Conservation (phyloP, 2,329 filamentous ascomycete genomes). For the Pestalotiopsis fici region DNA sequence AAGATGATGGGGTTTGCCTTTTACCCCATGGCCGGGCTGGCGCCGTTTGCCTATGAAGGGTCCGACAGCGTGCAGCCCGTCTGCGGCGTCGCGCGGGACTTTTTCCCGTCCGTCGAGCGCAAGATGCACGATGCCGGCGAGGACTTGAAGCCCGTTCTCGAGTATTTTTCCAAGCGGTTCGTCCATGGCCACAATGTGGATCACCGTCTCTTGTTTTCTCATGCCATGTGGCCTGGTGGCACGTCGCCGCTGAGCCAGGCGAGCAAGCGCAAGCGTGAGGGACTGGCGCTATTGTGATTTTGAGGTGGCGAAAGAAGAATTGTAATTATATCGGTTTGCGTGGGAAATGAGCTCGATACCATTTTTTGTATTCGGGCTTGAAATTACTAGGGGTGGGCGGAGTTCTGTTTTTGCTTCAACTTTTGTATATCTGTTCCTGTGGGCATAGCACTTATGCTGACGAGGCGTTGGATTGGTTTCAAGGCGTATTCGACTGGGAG, state of each 20-base stretch:
- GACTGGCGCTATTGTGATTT: not conserved
- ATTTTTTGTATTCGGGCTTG: no score
- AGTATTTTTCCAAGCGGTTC: slow-evolving; percentile 7
- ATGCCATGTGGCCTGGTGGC: slow-evolving; percentile 9
- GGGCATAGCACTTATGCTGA: no score
- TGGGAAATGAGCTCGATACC: no score
- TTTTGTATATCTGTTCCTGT: no score
- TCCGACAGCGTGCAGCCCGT: slow-evolving; percentile 9
- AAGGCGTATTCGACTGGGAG: no score
- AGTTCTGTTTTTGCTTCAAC: no score
- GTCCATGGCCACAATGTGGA: slow-evolving; percentile 10
- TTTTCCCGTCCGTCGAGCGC: slow-evolving; percentile 1
- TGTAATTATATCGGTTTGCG: no score
- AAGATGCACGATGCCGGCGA: not conserved
- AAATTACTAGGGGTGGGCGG: no score
- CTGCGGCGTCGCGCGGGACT: slow-evolving; percentile 6
- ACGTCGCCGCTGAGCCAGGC: slow-evolving; percentile 4
- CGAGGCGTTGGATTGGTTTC: no score
- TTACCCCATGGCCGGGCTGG: slow-evolving; percentile 8
- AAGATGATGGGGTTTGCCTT: slow-evolving; percentile 10
- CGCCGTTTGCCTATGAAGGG: slow-evolving; percentile 11
- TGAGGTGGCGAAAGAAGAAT: not conserved
- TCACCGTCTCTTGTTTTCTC: slow-evolving; percentile 14
- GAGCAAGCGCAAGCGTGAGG: not conserved
- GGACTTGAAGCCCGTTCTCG: not conserved